Evolutionary conservation across 2,329 filamentous ascomycete genomes (phyloP).

Genomic region (Beauveria australis): DNA sequence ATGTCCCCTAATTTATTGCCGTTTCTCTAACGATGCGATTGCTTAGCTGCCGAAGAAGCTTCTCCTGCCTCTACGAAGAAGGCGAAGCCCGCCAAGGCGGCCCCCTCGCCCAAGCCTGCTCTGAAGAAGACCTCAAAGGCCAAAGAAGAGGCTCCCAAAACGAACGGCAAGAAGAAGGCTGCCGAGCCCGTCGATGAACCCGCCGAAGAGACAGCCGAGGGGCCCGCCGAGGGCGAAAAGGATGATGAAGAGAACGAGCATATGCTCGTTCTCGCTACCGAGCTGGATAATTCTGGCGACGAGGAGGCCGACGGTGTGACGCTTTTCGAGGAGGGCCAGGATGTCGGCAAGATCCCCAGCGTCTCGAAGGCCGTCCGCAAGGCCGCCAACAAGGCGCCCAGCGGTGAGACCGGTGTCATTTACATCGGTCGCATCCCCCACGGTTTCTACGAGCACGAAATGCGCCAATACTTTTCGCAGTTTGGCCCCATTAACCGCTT

Average conservation of each 20-base stretch:
- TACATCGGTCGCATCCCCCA: constrained; percentile 89
- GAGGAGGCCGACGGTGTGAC: constrained; percentile 29
- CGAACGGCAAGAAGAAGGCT: constrained; percentile 14
- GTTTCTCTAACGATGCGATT: constrained; percentile 17
- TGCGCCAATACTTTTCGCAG: constrained; percentile 87
- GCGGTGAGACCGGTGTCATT: constrained; percentile 64
- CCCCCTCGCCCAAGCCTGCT: constrained; percentile 17
- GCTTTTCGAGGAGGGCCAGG: constrained; percentile 39
- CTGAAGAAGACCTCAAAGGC: constrained; percentile 24
- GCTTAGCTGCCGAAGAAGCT: constrained; percentile 34
- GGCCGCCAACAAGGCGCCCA: constrained; percentile 27
- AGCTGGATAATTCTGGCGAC: constrained; percentile 33
- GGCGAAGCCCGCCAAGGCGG: constrained; percentile 20
- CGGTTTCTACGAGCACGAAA: constrained; percentile 93
- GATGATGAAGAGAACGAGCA: constrained; percentile 32
- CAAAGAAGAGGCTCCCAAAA: constrained; percentile 21
- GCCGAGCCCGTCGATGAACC: constrained; percentile 17
- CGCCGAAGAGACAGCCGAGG: constrained; percentile 17
- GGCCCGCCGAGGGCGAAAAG: constrained; percentile 17
- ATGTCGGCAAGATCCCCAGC: constrained; percentile 43
- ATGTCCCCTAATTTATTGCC: constrained; percentile 12
- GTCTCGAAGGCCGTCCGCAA: constrained; percentile 36
- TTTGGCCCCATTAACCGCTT: constrained; percentile 76
- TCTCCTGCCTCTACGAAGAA: constrained; percentile 37
- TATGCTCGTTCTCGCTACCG: constrained; percentile 34